Percentiles rank a stretch among this genome's conserved stretches.
These are phyloP conservation scores for Trichoderma sp. DNA, from an alignment of 2,329 filamentous ascomycete genomes.

Conservation along the genomic window DNA sequence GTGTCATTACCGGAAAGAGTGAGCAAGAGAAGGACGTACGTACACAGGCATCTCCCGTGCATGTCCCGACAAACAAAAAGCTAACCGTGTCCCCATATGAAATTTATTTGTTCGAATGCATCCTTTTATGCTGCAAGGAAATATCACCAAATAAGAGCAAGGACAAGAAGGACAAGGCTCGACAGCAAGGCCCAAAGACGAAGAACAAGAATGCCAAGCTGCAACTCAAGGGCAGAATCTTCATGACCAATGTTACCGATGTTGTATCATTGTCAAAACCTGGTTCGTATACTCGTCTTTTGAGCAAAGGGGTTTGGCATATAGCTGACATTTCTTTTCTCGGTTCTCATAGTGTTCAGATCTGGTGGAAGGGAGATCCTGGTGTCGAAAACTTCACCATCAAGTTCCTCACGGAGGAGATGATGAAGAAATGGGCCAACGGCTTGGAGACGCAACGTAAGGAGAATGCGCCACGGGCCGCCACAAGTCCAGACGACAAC, in stretches of 20 bases:
- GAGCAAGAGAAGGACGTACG: constrained; percentile 88
- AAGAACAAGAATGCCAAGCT: constrained; percentile 74
- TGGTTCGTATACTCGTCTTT: constrained; percentile 58
- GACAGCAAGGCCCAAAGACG: constrained; percentile 56
- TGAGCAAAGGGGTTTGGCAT: not conserved
- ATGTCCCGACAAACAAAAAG: not conserved
- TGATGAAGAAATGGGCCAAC: constrained; percentile 87
- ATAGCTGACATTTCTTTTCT: constrained; percentile 4
- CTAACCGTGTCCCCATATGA: constrained; percentile 64
- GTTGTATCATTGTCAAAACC: constrained; percentile 85
- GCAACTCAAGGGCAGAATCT: constrained; percentile 94
- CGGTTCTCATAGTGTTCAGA: constrained; percentile 91
- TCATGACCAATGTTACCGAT: constrained; percentile 98
- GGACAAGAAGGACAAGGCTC: constrained; percentile 70
- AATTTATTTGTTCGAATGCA: constrained; percentile 95
- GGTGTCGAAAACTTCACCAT: constrained; percentile 96
- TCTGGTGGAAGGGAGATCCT: constrained; percentile 97
- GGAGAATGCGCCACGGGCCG: constrained; percentile 54
- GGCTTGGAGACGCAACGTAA: constrained; percentile 77
- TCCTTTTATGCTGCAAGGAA: constrained; percentile 96
- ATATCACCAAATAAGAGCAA: constrained; percentile 80
- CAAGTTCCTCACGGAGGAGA: constrained; percentile 87
- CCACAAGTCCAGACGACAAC: constrained; percentile 47
- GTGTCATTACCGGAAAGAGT: constrained; percentile 84
- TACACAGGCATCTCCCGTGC: constrained; percentile 22